Evolutionary conservation across 352 stramenopile species (phyloP).

Genomic region (Pythium oligandrum): DNA sequence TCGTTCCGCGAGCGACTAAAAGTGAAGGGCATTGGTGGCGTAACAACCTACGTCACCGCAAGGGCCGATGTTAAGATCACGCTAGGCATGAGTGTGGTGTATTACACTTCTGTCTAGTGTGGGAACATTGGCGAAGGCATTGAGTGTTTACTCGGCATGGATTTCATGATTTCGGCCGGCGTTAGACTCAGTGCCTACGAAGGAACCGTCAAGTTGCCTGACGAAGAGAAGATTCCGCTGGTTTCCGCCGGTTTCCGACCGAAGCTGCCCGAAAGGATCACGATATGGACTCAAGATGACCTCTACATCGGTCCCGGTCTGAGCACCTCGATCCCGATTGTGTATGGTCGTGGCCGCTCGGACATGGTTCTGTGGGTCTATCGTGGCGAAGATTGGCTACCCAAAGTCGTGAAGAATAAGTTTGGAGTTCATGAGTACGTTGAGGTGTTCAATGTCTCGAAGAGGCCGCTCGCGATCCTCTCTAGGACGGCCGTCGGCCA

Average conservation of each 20-base stretch:
- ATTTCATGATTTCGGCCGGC: no score
- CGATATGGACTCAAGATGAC: neutral
- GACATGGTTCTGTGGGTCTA: slow-evolving; percentile 3
- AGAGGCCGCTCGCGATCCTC: neutral
- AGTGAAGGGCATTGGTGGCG: no score
- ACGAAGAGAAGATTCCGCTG: slow-evolving; percentile 11
- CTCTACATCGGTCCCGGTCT: slow-evolving; percentile 1
- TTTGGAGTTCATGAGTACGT: neutral
- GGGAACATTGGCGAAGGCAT: slow-evolving; percentile 21
- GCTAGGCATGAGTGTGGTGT: no score
- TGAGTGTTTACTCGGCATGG: slow-evolving; percentile 23
- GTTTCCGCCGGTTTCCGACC: neutral
- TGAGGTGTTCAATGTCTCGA: slow-evolving; percentile 4
- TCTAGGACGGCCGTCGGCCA: slow-evolving; percentile 1
- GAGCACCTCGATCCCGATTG: neutral
- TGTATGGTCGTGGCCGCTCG: neutral
- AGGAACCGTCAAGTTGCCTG: slow-evolving; percentile 5
- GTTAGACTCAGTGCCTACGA: slow-evolving; percentile 8
- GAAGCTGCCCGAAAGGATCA: neutral
- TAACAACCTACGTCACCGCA: slow-evolving; percentile 9
- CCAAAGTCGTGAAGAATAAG: neutral
- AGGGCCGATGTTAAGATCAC: slow-evolving; percentile 19
- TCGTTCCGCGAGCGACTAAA: no score
- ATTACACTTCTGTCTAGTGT: slow-evolving; percentile 19
- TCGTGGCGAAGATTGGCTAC: slow-evolving; percentile 2